These are phyloP conservation scores for Pontederia paniculata DNA, from an alignment of 176 grass and related monocot species.

Conservation along the genomic window DNA sequence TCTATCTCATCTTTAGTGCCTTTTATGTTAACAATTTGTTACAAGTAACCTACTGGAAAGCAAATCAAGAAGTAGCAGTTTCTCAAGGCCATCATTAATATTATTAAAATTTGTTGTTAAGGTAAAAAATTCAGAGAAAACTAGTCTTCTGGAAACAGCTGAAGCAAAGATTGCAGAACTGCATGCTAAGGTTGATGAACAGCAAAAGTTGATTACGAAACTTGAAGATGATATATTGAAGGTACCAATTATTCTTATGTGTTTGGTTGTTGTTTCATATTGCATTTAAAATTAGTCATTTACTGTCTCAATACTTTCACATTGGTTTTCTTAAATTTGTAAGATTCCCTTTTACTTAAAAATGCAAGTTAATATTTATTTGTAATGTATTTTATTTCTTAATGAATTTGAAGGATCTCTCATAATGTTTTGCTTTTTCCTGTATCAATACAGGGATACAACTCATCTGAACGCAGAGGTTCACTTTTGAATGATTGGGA, in stretches of 20 bases:
- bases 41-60: neutral
- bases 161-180: slow-evolving; percentile 59
- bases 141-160: slow-evolving; percentile 60
- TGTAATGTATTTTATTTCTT: neutral
- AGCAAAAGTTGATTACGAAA: slow-evolving; percentile 88
- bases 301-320: no score
- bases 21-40: neutral
- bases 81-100: neutral
- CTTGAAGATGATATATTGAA: slow-evolving; percentile 98
- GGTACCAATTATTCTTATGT: slow-evolving; percentile 29
- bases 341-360: slow-evolving; percentile 13
- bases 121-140: slow-evolving; percentile 98
- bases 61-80: neutral
- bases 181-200: slow-evolving; percentile 75
- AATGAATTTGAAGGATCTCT: no score
- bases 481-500: slow-evolving; percentile 88
- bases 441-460: slow-evolving; percentile 48
- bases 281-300: no score
- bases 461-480: slow-evolving; percentile 60
- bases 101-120: slow-evolving; percentile 21
- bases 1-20: neutral
- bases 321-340: slow-evolving; percentile 10
- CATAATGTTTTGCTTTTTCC: slow-evolving; percentile 12
- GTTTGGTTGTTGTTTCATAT: no score
- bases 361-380: slow-evolving; percentile 8